A percentile compares a stretch with the other conserved stretches of the same genome.
phyloP scores from a whole-genome alignment of 2,329 filamentous ascomycete genomes.

The Thielaviopsis populi region DNA sequence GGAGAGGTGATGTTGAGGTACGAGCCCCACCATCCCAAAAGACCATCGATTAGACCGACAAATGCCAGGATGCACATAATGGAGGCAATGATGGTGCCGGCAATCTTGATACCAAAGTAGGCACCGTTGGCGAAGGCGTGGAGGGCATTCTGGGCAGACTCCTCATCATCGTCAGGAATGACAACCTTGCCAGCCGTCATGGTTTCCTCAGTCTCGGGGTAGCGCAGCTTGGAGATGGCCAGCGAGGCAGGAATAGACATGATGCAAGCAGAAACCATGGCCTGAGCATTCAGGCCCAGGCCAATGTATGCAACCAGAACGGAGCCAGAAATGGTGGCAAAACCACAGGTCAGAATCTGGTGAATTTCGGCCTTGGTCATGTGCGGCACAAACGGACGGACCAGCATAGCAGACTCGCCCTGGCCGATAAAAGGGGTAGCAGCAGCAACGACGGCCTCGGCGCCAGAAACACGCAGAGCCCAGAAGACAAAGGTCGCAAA shows the following conservation, averaged over 20 bases:
- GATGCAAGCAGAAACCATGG: constrained; percentile 78
- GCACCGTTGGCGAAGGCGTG: constrained; percentile 76
- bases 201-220: constrained; percentile 75
- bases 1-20: constrained; percentile 61
- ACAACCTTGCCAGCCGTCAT: constrained; percentile 69
- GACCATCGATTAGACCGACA: constrained; percentile 56
- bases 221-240: constrained; percentile 77
- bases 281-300: constrained; percentile 70
- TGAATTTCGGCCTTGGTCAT: constrained; percentile 80
- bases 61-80: constrained; percentile 74
- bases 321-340: constrained; percentile 81
- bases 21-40: constrained; percentile 70
- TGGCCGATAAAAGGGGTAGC: constrained; percentile 90
- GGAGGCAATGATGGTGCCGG: constrained; percentile 63
- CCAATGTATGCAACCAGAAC: constrained; percentile 75
- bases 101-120: constrained; percentile 77
- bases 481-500: constrained; percentile 88
- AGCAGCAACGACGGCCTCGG: constrained; percentile 84
- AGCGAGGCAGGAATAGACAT: constrained; percentile 91
- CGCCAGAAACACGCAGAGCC: constrained; percentile 71
- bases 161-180: constrained; percentile 63
- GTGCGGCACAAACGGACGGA: constrained; percentile 71
- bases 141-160: constrained; percentile 62
- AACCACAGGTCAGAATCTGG: constrained; percentile 84
- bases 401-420: constrained; percentile 85